Evolutionary conservation across 257 asterid species (phyloP).

Genomic region (Solanum commersonii): DNA sequence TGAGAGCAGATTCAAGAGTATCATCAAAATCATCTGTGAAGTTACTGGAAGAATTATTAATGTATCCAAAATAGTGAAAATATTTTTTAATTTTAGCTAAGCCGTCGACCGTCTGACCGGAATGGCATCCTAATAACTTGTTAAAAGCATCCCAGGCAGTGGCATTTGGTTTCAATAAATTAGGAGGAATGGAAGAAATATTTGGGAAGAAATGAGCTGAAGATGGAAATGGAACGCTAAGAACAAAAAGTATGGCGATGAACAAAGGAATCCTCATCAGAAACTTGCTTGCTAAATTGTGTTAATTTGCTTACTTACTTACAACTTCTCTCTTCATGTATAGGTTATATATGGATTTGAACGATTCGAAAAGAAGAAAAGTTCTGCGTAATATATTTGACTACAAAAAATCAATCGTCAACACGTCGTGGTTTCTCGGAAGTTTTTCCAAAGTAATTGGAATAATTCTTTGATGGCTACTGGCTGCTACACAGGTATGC

Average conservation of each 20-base stretch:
- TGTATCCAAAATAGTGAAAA: conserved; percentile 62
- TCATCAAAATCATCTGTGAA: conserved; percentile 67
- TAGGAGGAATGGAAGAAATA: conserved; percentile 37
- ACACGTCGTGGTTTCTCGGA: not conserved
- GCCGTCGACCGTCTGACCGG: conserved; percentile 41
- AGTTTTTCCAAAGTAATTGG: not conserved
- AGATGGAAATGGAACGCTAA: not conserved
- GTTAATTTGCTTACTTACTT: not conserved
- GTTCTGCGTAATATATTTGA: not conserved
- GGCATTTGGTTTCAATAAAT: conserved; percentile 28
- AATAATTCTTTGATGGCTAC: not conserved
- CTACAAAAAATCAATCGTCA: not conserved
- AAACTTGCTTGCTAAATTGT: not conserved
- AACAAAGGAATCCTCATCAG: not conserved
- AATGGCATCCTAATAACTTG: conserved; percentile 40
- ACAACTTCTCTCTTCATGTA: not conserved
- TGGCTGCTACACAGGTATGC: not conserved
- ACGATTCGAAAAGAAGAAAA: not conserved
- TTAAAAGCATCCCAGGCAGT: conserved; percentile 53
- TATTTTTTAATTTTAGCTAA: conserved; percentile 44
- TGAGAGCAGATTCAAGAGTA: conserved; percentile 42
- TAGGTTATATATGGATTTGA: not conserved
- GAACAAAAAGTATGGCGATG: not conserved
- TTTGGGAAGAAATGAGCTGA: conserved; percentile 68
- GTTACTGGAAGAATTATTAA: conserved; percentile 18